Percentiles rank a stretch among this genome's conserved stretches.
Evolutionary conservation across 495 filamentous ascomycete genomes (phyloP).

Genomic region (Trichoderma asperelloides): DNA sequence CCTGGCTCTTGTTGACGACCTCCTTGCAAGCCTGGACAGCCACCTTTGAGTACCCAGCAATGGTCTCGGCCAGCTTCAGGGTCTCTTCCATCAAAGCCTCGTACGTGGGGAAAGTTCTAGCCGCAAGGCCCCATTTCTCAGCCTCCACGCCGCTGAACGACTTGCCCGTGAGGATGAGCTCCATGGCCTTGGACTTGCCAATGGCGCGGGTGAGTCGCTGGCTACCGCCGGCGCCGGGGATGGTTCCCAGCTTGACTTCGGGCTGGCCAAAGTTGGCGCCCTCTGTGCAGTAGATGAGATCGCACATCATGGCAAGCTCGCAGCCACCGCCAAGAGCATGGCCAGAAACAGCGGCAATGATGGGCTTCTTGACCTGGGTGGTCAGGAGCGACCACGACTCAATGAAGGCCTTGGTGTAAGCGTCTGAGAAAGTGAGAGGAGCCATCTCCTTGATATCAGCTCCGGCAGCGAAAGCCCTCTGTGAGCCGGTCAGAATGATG

Average conservation of each 20-base stretch:
- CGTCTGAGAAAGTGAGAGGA: constrained; percentile 72
- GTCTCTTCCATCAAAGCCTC: constrained; percentile 73
- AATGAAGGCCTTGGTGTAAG: constrained; percentile 85
- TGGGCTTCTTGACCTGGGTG: constrained; percentile 74
- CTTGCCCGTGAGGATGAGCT: constrained; percentile 80
- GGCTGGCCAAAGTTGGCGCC: constrained; percentile 88
- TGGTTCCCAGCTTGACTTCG: constrained; percentile 87
- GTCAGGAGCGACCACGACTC: constrained; percentile 82
- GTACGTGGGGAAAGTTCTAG: constrained; percentile 68
- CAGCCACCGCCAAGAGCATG: constrained; percentile 93
- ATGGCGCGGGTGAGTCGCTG: constrained; percentile 83
- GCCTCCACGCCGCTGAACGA: constrained; percentile 76
- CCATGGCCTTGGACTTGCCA: constrained; percentile 89
- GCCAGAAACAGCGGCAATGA: constrained; percentile 89
- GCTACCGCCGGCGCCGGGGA: constrained; percentile 85
- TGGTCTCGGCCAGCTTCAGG: constrained; percentile 74
- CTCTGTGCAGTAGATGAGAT: constrained; percentile 82
- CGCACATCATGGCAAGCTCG: constrained; percentile 95
- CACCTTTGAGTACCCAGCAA: constrained; percentile 71
- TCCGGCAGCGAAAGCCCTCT: constrained; percentile 87
- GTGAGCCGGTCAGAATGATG: constrained; percentile 79
- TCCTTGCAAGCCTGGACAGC: constrained; percentile 91
- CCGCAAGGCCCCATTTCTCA: constrained; percentile 82
- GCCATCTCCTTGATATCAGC: constrained; percentile 99
- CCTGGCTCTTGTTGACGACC: constrained; percentile 95